Conservation (phyloP, 805 yeast species). For the Yamadazyma philogaea region DNA sequence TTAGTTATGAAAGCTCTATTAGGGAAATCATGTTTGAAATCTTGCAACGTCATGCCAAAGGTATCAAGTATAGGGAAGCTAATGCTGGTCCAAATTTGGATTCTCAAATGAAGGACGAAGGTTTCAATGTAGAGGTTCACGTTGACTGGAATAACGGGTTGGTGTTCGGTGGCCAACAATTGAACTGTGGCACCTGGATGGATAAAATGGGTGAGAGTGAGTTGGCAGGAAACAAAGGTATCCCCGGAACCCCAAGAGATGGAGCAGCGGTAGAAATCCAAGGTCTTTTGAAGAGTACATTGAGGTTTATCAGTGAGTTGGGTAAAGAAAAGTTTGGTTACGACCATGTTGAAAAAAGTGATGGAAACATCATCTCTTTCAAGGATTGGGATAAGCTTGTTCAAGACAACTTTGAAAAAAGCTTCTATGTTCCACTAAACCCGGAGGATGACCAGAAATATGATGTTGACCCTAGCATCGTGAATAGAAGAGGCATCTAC, state of each 20-base stretch:
- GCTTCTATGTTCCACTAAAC: conserved; percentile 71
- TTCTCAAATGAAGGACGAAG: conserved; percentile 88
- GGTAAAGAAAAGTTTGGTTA: conserved; percentile 55
- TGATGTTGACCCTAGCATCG: conserved; percentile 59
- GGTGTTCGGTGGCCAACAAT: conserved; percentile 86
- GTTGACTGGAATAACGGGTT: conserved; percentile 92
- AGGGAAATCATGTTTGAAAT: conserved; percentile 81
- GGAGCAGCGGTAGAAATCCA: conserved; percentile 94
- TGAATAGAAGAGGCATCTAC: conserved; percentile 91
- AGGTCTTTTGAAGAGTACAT: conserved; percentile 79
- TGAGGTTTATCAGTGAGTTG: conserved; percentile 73
- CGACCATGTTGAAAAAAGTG: conserved; percentile 52
- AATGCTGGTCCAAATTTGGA: conserved; percentile 90
- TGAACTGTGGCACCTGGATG: conserved; percentile 99
- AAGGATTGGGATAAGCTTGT: conserved; percentile 70
- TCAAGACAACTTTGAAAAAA: conserved; percentile 71
- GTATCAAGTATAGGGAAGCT: conserved; percentile 86
- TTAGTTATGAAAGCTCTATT: conserved; percentile 63
- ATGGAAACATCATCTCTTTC: conserved; percentile 57
- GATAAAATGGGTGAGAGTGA: conserved; percentile 98
- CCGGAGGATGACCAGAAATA: conserved; percentile 57
- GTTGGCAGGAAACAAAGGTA: conserved; percentile 79
- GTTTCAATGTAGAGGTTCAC: conserved; percentile 75
- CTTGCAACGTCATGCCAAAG: conserved; percentile 81
- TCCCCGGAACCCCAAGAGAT: conserved; percentile 96